Percentiles rank a stretch among this genome's conserved stretches.
Conservation (phyloP, 2,329 filamentous ascomycete genomes). For the Cordyceps cicadae region DNA sequence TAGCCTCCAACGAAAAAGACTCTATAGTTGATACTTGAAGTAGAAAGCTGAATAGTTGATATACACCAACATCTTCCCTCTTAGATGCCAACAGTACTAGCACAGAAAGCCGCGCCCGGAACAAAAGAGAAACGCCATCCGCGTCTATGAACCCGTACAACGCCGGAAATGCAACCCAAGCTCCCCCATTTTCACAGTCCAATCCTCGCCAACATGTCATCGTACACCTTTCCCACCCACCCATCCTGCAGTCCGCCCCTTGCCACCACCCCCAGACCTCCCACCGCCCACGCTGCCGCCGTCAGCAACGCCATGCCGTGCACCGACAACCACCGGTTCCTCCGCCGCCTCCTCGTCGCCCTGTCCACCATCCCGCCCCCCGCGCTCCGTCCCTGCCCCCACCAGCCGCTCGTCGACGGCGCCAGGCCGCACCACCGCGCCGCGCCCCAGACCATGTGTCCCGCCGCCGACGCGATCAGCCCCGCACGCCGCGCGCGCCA, state of each 20-base stretch:
- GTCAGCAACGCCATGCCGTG: conserved; percentile 54
- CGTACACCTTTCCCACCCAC: conserved; percentile 75
- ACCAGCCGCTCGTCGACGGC: conserved; percentile 45
- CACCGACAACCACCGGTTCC: conserved; percentile 61
- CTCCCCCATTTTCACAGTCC: conserved; percentile 18
- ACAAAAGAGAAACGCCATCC: not conserved
- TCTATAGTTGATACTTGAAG: no score
- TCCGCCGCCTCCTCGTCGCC: conserved; percentile 44
- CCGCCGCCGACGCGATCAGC: conserved; percentile 59
- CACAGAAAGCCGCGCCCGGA: not conserved
- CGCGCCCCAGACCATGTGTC: conserved; percentile 77
- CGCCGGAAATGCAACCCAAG: not conserved
- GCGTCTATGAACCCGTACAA: not conserved
- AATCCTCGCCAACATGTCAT: conserved; percentile 47
- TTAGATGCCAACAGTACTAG: no score
- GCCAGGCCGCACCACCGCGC: conserved; percentile 70
- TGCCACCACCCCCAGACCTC: conserved; percentile 70
- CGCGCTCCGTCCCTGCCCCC: conserved; percentile 30
- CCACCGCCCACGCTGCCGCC: conserved; percentile 68
- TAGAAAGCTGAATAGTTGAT: no score
- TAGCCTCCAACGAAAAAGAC: no score
- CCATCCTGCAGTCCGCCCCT: conserved; percentile 60
- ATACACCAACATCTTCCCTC: no score
- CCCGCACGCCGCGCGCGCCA: conserved; percentile 64
- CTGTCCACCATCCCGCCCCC: conserved; percentile 40